These are phyloP conservation scores for Parascedosporium putredinis DNA, from an alignment of 2,329 filamentous ascomycete genomes.

Conservation along the genomic window DNA sequence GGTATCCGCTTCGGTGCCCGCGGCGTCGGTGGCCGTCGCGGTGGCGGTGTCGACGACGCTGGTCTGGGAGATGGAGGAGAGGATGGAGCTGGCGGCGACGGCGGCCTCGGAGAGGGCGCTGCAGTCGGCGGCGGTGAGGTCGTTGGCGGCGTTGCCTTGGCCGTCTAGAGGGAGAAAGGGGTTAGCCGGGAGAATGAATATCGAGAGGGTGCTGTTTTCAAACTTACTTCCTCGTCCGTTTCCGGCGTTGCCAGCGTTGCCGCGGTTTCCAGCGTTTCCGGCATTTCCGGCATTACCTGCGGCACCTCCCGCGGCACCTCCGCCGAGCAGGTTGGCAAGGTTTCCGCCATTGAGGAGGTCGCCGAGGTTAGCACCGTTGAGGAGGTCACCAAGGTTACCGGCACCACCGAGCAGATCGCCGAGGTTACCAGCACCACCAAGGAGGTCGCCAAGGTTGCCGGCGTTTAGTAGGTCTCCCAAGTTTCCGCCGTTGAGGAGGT, in stretches of 20 bases:
- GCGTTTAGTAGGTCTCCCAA: neutral
- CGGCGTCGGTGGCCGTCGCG: neutral
- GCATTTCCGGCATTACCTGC: neutral
- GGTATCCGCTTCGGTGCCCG: neutral
- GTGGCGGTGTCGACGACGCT: neutral
- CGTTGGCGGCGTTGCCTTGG: neutral
- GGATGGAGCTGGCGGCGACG: constrained; percentile 1
- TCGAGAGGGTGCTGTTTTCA: no score
- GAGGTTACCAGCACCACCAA: neutral
- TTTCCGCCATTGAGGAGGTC: neutral
- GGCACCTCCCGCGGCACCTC: neutral
- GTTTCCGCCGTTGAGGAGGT: neutral
- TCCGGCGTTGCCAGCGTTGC: neutral
- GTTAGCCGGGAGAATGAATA: no score
- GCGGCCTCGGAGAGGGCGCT: constrained; percentile 2
- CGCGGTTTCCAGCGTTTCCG: neutral
- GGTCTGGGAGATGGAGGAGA: neutral
- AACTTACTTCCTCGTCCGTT: no score
- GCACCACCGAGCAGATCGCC: no score
- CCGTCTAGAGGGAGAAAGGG: neutral
- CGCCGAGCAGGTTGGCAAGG: neutral
- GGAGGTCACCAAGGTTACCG: neutral
- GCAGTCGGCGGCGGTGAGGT: neutral
- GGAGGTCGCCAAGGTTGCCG: neutral
- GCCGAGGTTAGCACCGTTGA: neutral